Base-by-base conservation (phyloP, 345 rosid species). In the Eucalyptus dawsonii region DNA sequence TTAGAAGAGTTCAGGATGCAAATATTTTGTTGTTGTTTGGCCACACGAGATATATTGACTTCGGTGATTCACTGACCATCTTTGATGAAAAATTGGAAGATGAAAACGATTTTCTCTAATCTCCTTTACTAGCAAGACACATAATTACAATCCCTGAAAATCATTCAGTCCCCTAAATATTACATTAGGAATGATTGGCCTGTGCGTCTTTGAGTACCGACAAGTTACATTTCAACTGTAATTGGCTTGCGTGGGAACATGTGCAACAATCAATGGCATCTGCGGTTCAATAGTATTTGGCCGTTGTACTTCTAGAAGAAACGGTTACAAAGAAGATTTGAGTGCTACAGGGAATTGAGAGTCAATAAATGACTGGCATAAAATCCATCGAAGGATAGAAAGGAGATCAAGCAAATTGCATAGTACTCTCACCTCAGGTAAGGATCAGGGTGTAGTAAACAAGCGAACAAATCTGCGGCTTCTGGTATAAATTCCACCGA, bases 401-500 rank as follows among this genome's bases (percentile, higher is more conserved):
- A 34, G 8, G 69, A 62, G 69, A 62, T 62, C 69, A 62, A 13
- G 69, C 69, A 62, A 7, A 62, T 13, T 62, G 4, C 31, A 14
- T 62, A 9, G 69, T 7, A 62, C 69, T 62, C 88, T 90, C 91
- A 95, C 99, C 99, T 95, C 88, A 92, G 87, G 86, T 96, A 95
- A 86, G 98, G 99, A 58, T 94, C 90, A 58, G 97, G 96, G 86
- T 92, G 92, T 87, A 96, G 88, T 87, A 97, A 93, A 89, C 90
- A 86, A 76, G 95, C 91, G 90, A 97, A 93, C 56, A 97, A 93
- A 89, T 97, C 96, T 47, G 90, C 88, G 76, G 98, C 99, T 95
- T 97, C 99, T 16, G 98, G 97, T 86, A 96, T 91, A 89, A 89
- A 91, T 80, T 94, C 95, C 91, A 96, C 93, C 67, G 94, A 93